Evolutionary conservation across 805 yeast genomes (phyloP).

Genomic region (Kodamaea leandrae): DNA sequence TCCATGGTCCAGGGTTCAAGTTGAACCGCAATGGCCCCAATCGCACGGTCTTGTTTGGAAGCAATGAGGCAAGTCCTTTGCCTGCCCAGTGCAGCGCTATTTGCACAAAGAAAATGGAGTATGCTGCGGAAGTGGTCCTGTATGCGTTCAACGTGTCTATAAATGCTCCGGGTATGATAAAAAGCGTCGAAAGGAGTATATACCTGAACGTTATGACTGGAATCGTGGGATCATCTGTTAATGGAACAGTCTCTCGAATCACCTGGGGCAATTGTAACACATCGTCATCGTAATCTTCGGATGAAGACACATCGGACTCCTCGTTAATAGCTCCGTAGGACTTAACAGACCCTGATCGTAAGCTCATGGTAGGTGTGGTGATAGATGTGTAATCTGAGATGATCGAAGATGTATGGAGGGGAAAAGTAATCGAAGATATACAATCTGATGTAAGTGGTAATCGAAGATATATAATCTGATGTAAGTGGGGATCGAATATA

Average conservation of each 20-base stretch:
- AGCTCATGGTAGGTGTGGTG: neutral
- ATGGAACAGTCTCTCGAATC: slow-evolving; percentile 36
- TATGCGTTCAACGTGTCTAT: slow-evolving; percentile 42
- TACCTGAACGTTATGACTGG: slow-evolving; percentile 39
- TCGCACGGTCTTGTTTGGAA: slow-evolving; percentile 33
- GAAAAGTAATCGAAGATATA: neutral
- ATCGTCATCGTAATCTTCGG: slow-evolving; percentile 15
- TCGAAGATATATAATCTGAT: neutral
- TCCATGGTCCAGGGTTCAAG: slow-evolving; percentile 56
- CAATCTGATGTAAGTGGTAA: neutral
- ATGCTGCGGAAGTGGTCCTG: slow-evolving; percentile 47
- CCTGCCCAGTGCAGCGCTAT: slow-evolving; percentile 49
- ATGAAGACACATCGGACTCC: no score
- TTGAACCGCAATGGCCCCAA: slow-evolving; percentile 26
- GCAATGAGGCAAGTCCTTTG: slow-evolving; percentile 39
- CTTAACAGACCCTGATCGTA: neutral
- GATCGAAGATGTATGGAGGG: neutral
- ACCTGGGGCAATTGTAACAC: slow-evolving; percentile 28
- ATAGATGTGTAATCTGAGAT: neutral
- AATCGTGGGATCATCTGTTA: slow-evolving; percentile 38
- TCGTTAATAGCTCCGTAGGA: slow-evolving; percentile 4
- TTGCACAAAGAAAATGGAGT: slow-evolving; percentile 52
- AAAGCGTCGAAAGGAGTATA: slow-evolving; percentile 30
- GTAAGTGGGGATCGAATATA: neutral
- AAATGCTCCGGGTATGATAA: slow-evolving; percentile 43